Base-by-base conservation (phyloP, 305 asterid species). In the Fraxinus sp. region DNA sequence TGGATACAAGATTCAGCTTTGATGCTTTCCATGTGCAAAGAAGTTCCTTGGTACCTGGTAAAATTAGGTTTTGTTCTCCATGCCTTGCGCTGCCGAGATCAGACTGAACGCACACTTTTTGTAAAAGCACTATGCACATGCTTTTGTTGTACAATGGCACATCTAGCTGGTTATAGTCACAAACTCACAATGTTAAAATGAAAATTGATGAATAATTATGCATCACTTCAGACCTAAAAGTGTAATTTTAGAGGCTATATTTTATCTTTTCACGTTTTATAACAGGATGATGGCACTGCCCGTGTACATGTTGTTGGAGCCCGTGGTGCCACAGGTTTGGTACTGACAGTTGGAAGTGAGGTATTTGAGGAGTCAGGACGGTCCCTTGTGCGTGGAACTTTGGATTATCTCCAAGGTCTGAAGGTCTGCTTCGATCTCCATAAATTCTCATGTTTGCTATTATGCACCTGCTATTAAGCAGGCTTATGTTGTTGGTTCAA, bases 1-100 rank as follows among this genome's bases (percentile, higher is more conserved):
- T 97, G 99, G 99, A 93, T 93, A 86, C 99, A 97, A 87, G 99
- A 97, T 86, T 97, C 99, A 35, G 99, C 98, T 18, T 83, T 95
- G 90, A 93, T 93, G 98, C 95, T 97, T 85, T 97, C 98, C 75
- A 95, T 90, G 97, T 93, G 98, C 90, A 95, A 95, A 90, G 99
- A 97, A 93, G 98, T 97, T 85, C 98, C 98, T 18, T 97, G 98
- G 98, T 97, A 90, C 89, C 90, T 97, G 91, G 99, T 97, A 88
- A 86, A 97, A 73, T 86, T 83, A 72, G 73, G 13, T 52, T 81
- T 79, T 84, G 62, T 18, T 14, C 20, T 74, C 20, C 43, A 49
- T 78, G 55, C 43, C 33, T 43, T 52, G 26, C 46, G 59, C 55
- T 71, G 7, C 39, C 3, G n/a, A 70, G 75, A 71, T 6, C 76